These are phyloP conservation scores for Sanghuangporus weigelae DNA, from an alignment of 1,284 basidiomycete species.

Conservation along the genomic window DNA sequence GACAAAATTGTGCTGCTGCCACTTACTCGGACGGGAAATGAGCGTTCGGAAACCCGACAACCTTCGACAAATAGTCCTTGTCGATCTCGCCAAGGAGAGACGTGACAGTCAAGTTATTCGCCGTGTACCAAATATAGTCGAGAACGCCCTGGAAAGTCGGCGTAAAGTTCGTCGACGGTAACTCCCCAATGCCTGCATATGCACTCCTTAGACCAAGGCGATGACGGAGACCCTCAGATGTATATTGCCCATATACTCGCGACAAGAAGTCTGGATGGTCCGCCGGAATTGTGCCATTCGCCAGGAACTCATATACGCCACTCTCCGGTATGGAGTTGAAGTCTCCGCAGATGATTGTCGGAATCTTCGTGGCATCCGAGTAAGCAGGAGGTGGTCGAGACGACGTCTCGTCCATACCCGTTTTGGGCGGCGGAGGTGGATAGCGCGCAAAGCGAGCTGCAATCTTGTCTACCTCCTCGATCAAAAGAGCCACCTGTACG, in stretches of 20 bases:
- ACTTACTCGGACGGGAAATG: conserved; percentile 95
- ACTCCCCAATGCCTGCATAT: conserved; percentile 64
- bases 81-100: conserved; percentile 90
- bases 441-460: conserved; percentile 81
- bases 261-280: conserved; percentile 92
- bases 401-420: conserved; percentile 15
- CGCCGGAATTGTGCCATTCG: conserved; percentile 63
- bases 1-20: conserved; percentile 5
- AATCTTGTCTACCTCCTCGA: conserved; percentile 92
- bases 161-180: conserved; percentile 88
- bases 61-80: conserved; percentile 79
- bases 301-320: conserved; percentile 91
- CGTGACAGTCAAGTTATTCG: conserved; percentile 75
- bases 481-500: conserved; percentile 87
- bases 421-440: conserved; percentile 40
- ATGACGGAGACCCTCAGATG: conserved; percentile 84
- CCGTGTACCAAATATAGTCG: conserved; percentile 94
- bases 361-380: conserved; percentile 83
- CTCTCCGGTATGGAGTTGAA: conserved; percentile 88
- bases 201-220: conserved; percentile 79
- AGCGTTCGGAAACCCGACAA: conserved; percentile 95
- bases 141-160: conserved; percentile 81
- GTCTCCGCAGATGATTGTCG: conserved; percentile 89
- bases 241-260: conserved; percentile 90
- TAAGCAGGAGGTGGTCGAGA: conserved; percentile 63